Percentiles rank a stretch among this genome's conserved stretches.
Conservation (phyloP, 805 yeast species). For the Huiozyma naganishii region DNA sequence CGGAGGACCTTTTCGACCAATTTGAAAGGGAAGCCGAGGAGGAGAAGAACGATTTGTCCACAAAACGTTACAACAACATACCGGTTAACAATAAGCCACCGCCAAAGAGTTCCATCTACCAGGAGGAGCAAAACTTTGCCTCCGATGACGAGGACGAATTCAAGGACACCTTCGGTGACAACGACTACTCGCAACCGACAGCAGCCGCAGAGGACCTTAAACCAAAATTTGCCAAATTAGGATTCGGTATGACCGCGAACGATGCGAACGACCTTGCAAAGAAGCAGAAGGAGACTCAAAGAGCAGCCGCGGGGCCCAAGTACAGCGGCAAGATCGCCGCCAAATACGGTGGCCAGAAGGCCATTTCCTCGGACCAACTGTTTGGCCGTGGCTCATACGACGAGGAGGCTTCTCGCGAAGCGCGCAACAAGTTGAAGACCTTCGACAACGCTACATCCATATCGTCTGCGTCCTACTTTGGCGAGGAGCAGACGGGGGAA, state of each 20-base stretch:
- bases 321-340: slow-evolving; percentile 66
- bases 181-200: slow-evolving; percentile 2
- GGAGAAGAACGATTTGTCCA: slow-evolving; percentile 53
- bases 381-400: slow-evolving; percentile 85
- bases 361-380: slow-evolving; percentile 88
- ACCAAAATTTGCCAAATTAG: slow-evolving; percentile 69
- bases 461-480: slow-evolving; percentile 87
- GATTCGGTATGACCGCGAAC: slow-evolving; percentile 80
- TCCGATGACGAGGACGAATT: slow-evolving; percentile 13
- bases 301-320: slow-evolving; percentile 42
- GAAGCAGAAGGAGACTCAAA: slow-evolving; percentile 28
- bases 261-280: slow-evolving; percentile 39
- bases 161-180: slow-evolving; percentile 5
- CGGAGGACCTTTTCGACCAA: slow-evolving; percentile 41
- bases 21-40: slow-evolving; percentile 70
- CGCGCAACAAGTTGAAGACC: slow-evolving; percentile 65
- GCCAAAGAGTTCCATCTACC: slow-evolving; percentile 6
- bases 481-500: slow-evolving; percentile 57
- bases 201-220: slow-evolving; percentile 30
- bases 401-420: slow-evolving; percentile 67
- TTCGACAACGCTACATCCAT: slow-evolving; percentile 84
- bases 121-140: slow-evolving; percentile 28
- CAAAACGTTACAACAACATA: slow-evolving; percentile 3
- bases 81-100: slow-evolving; percentile 7
- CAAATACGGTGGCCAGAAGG: slow-evolving; percentile 83